Base-by-base conservation (phyloP, 1,284 basidiomycete species). In the Cystobasidiaceae sp. region DNA sequence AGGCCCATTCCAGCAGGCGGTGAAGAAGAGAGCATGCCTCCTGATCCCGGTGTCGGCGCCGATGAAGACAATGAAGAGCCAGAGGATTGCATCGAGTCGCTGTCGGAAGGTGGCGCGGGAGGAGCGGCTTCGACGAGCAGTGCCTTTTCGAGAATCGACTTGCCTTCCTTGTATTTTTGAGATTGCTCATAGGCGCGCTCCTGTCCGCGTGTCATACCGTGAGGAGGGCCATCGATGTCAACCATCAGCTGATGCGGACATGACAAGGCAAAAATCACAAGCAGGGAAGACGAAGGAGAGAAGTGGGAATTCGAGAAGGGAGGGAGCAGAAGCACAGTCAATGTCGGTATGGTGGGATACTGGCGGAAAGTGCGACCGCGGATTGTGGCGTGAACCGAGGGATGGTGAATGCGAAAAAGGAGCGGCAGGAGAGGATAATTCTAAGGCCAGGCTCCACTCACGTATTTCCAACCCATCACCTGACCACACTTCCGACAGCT, bases 91-190 rank as follows among this genome's bases (percentile, higher is more conserved):
- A n/a, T n/a, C n/a, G n/a, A n/a, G n/a, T n/a, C n/a, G n/a, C 15
- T 13, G 15, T 44, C 54, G 4, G 19, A 27, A 13, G 39, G 23
- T 15, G 39, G 25, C 21, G 54, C 41, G 19, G 54, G 43, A 32
- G 45, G 54, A 6, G 45, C 54, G 7, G 49, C 73, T 50, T 80
- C 78, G 21, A 69, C 71, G 72, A 93, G 86, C 73, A 93, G 82
- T 74, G 89, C 89, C 74, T 90, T 87, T 79, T 98, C 94, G 66
- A 98, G 87, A 76, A 98, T 97, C 77, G 85, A 97, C 80, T 93
- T 93, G 76, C 92, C 92, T 80, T 98, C 94, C 77, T 98, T 98
- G 83, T 98, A 98, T 78, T 90, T 92, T 81, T 98, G 93, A 13
- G 84, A 82, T 7, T 81, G 75, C 74, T 96, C 92, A 75, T 87